These are phyloP conservation scores for Fusarium buharicum DNA, from an alignment of 2,329 filamentous ascomycete genomes.

Conservation along the genomic window DNA sequence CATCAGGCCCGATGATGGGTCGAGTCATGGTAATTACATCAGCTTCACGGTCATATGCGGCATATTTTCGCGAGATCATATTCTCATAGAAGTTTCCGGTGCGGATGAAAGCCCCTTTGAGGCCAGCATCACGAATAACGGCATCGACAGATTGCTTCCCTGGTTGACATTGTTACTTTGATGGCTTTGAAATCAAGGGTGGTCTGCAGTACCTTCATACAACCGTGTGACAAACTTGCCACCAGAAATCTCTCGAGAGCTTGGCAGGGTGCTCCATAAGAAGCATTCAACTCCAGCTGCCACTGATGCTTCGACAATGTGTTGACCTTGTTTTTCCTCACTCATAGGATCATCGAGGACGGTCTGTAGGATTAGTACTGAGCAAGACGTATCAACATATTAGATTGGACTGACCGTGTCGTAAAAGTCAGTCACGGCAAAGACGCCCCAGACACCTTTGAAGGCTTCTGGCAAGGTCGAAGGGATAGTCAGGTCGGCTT, in stretches of 20 bases:
- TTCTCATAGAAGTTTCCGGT: conserved; percentile 32
- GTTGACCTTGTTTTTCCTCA: conserved; percentile 27
- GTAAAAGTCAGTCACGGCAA: conserved; percentile 30
- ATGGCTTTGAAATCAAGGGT: fast-evolving
- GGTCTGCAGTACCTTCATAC: conserved; percentile 13
- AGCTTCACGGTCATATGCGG: conserved; percentile 12
- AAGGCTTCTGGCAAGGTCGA: conserved; percentile 22
- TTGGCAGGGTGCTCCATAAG: conserved; percentile 27
- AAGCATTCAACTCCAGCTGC: conserved; percentile 23
- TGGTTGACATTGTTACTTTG: neutral
- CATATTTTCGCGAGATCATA: conserved; percentile 29
- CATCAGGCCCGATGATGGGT: conserved; percentile 26
- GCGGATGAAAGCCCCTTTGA: conserved; percentile 21
- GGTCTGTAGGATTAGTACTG: neutral
- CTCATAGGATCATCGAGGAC: conserved; percentile 31
- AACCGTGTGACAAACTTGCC: conserved; percentile 27
- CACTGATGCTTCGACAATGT: conserved; percentile 26
- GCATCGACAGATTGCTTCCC: conserved; percentile 28
- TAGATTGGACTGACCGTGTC: conserved; percentile 13
- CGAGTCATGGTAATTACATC: conserved; percentile 30
- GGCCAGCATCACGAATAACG: conserved; percentile 24
- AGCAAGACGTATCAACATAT: too few relatives aligned
- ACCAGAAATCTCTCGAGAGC: conserved; percentile 24
- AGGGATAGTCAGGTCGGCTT: conserved; percentile 26
- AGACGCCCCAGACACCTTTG: conserved; percentile 19